phyloP scores from a whole-genome alignment of 352 stramenopile genomes.

The Peronospora farinosa region DNA sequence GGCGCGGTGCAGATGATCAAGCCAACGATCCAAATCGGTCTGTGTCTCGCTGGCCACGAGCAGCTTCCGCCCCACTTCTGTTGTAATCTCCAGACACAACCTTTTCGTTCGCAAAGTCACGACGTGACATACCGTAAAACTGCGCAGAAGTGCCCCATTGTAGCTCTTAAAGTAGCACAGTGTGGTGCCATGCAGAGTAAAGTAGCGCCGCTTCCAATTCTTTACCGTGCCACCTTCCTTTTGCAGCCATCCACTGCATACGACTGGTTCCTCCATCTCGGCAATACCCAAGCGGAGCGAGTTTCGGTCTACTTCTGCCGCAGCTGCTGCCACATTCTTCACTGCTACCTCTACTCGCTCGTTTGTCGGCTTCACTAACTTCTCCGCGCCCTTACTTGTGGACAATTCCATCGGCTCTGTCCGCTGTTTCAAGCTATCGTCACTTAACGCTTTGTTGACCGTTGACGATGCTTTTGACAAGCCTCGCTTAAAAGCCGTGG shows the following conservation, averaged over 20 bases:
- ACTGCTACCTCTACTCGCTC: constrained; percentile 26
- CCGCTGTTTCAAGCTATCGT: constrained; percentile 10
- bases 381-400: constrained; percentile 7
- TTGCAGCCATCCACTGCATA: constrained; percentile 69
- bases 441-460: constrained; percentile 16
- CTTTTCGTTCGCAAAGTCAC: constrained; percentile 55
- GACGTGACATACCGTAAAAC: constrained; percentile 64
- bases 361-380: constrained; percentile 13
- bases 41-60: constrained; percentile 65
- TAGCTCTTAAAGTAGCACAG: constrained; percentile 84
- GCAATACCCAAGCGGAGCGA: constrained; percentile 19
- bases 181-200: constrained; percentile 67
- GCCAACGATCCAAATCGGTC: constrained; percentile 60
- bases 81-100: constrained; percentile 73
- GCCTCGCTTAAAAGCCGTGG: constrained; percentile 34
- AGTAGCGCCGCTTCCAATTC: constrained; percentile 81
- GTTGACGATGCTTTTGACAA: constrained; percentile 30
- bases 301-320: constrained; percentile 16
- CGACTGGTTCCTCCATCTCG: constrained; percentile 36
- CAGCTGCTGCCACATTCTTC: constrained; percentile 23
- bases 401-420: not conserved
- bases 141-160: constrained; percentile 58
- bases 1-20: constrained; percentile 49
- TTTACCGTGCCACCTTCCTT: constrained; percentile 81
- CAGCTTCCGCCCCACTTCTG: constrained; percentile 64